Base-by-base conservation (phyloP, 2,329 filamentous ascomycete genomes). In the Harringtonia lauricola region DNA sequence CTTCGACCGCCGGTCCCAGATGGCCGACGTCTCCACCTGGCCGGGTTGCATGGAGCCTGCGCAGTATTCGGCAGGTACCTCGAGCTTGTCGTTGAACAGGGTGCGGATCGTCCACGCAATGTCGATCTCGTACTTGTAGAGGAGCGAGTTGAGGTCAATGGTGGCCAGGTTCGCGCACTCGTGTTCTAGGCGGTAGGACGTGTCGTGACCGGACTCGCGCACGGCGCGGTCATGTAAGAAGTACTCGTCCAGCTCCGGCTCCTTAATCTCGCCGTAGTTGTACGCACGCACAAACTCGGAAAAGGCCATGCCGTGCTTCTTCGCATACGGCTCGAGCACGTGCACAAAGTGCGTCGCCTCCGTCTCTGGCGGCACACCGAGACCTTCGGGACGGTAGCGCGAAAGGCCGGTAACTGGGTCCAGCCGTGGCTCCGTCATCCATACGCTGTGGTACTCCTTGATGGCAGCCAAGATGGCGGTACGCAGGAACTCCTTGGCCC, bases 91-190 rank as follows among this genome's bases (percentile, higher is more conserved):
- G 44, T 77, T 75, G 62, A 96, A 96, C 53, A 87, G 72, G 39
- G 74, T 83, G 44, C 86, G 84, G 54, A 98, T 95, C 9, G 80
- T 83, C 48, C 84, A 79, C 3, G 86, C 82, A 59, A 98, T 95
- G 56, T 98, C 92, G 26, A 81, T 81, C 64, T 98, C 92, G 58
- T 96, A 96, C 65, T 96, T 96, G 76, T 90, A 98, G 24, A 98
- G 69, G 26, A 95, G 71, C 24, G 88, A 92, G 66, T 98, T 96
- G 44, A 96, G 73, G 57, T 98, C 92, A 47, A 96, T 86, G 0
- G 89, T 95, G 12, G 89, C 92, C 22, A 96, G 70, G 58, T 95
- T 79, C 12, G 86, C 92, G 54, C 85, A 89, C 21, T 94, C 74
- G 38, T 79, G 82, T 64, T 96, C 92, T 18, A 98, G 72, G 17